Conservation (phyloP, 2,329 filamentous ascomycete genomes). For the Furcasterigmium sp. region DNA sequence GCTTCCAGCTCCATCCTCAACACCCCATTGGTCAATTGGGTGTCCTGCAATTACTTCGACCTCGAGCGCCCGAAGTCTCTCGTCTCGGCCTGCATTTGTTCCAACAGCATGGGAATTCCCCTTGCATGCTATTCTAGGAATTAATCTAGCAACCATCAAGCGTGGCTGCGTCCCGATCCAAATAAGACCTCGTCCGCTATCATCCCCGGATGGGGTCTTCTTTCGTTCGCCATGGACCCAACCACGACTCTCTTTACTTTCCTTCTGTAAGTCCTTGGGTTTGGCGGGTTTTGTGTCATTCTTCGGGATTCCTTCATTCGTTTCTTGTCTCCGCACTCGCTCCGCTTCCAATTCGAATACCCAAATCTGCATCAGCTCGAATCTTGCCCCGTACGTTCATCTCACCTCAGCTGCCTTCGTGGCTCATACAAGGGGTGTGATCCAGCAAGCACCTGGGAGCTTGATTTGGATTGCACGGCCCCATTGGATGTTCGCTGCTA, state of each 20-base stretch:
- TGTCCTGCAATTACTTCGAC: slow-evolving; percentile 17
- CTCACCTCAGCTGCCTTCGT: too few relatives aligned
- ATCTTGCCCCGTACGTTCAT: neutral
- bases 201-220: slow-evolving; percentile 8
- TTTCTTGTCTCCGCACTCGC: neutral
- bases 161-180: slow-evolving; percentile 5
- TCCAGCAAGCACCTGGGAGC: too few relatives aligned
- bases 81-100: slow-evolving; percentile 18
- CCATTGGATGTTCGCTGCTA: neutral
- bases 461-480: too few relatives aligned
- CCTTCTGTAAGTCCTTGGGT: slow-evolving; percentile 47
- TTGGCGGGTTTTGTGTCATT: slow-evolving; percentile 14
- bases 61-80: slow-evolving; percentile 2
- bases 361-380: neutral
- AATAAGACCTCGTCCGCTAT: slow-evolving; percentile 11
- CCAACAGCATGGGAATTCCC: slow-evolving; percentile 17
- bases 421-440: too few relatives aligned
- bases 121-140: slow-evolving; percentile 10
- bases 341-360: too few relatives aligned
- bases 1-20: slow-evolving; percentile 17
- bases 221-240: slow-evolving; percentile 46
- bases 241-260: slow-evolving; percentile 30
- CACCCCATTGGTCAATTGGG: slow-evolving; percentile 19
- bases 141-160: slow-evolving; percentile 1
- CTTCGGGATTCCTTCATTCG: slow-evolving; percentile 4